phyloP scores from a whole-genome alignment of 83 land plant species.

The Isoetes engelmannii region DNA sequence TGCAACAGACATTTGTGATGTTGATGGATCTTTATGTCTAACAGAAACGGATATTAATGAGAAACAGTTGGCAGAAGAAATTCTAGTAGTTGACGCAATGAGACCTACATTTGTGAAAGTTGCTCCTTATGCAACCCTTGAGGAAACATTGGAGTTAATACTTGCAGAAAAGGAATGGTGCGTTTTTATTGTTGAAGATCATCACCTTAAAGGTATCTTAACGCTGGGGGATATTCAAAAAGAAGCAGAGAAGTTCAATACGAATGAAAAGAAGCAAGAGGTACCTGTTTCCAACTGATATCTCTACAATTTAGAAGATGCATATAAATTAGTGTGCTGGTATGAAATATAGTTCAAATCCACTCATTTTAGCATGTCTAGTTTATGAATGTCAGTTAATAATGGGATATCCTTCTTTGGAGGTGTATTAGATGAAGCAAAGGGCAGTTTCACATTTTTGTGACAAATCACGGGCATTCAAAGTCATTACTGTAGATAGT shows the following conservation, averaged over 20 bases:
- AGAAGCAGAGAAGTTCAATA: constrained; percentile 33
- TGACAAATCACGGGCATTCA: constrained; percentile 8
- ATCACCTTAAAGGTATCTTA: constrained; percentile 50
- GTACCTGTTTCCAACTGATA: neutral
- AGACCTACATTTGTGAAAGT: constrained; percentile 54
- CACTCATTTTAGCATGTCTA: no score
- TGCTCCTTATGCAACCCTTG: constrained; percentile 34
- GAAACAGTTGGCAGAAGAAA: constrained; percentile 34
- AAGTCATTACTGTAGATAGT: constrained; percentile 50
- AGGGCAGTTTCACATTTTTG: no score
- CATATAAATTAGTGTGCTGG: no score
- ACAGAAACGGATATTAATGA: constrained; percentile 32
- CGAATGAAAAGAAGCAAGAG: constrained; percentile 18
- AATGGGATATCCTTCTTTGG: no score
- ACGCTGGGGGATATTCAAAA: constrained; percentile 70
- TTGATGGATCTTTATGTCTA: constrained; percentile 77
- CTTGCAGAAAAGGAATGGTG: constrained; percentile 73
- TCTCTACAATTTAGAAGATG: no score
- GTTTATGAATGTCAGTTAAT: no score
- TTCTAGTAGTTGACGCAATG: constrained; percentile 76
- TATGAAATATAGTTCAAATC: no score
- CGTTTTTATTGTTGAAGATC: constrained; percentile 52
- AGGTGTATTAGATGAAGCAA: no score
- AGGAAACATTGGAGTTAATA: constrained; percentile 59
- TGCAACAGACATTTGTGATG: constrained; percentile 45